Conservation (phyloP, 1,284 basidiomycete species). For the Phellopilus nigrolimitatus region DNA sequence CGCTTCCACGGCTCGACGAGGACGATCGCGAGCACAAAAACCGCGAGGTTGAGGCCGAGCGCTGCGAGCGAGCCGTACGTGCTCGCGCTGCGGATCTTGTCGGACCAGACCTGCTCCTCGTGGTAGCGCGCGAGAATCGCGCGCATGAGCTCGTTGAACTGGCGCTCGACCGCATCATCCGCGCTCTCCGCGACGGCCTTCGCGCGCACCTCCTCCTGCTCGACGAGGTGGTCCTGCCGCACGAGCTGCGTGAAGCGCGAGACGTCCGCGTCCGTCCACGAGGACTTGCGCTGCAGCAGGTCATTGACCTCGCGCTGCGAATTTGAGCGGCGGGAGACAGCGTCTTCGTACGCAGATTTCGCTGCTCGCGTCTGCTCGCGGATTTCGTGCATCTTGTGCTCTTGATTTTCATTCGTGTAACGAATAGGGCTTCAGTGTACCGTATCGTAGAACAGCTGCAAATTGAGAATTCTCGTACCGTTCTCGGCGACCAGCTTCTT, state of each 20-base stretch:
- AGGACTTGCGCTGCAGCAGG: constrained; percentile 83
- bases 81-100: constrained; percentile 90
- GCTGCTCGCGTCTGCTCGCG: constrained; percentile 59
- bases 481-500: constrained; percentile 76
- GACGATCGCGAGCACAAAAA: constrained; percentile 84
- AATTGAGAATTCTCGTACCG: constrained; percentile 48
- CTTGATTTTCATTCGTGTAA: constrained; percentile 37
- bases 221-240: constrained; percentile 79
- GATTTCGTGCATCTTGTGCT: constrained; percentile 54
- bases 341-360: constrained; percentile 70
- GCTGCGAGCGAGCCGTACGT: constrained; percentile 86
- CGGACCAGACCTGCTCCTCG: constrained; percentile 96
- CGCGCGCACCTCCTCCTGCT: constrained; percentile 69
- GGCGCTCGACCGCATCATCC: constrained; percentile 77
- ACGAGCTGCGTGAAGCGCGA: constrained; percentile 81
- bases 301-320: constrained; percentile 90
- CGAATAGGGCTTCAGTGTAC: background rate
- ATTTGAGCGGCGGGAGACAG: constrained; percentile 68
- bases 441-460: background rate
- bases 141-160: constrained; percentile 83
- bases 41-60: constrained; percentile 79
- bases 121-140: constrained; percentile 87
- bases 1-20: constrained; percentile 95
- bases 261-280: constrained; percentile 82
- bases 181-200: constrained; percentile 60